phyloP scores from a whole-genome alignment of 2,329 filamentous ascomycete species.

The Nectriaceae sp. region DNA sequence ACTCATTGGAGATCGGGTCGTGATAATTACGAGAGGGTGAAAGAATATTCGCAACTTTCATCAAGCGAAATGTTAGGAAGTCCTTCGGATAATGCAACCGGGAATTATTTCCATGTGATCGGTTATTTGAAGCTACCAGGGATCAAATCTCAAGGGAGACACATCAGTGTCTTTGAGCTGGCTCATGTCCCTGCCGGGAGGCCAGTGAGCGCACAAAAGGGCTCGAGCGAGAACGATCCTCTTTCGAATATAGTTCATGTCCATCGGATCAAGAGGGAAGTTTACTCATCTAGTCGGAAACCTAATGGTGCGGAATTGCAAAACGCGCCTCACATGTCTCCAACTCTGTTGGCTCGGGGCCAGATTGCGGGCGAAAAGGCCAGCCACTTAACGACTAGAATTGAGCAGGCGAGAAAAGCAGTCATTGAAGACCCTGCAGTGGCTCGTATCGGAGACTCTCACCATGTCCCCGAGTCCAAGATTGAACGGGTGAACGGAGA shows the following conservation, averaged over 20 bases:
- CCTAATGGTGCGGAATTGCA: too few relatives aligned
- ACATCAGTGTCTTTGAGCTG: slow-evolving; percentile 20
- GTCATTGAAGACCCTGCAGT: slow-evolving; percentile 21
- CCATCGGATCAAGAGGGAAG: slow-evolving; percentile 6
- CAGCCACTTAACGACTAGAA: background rate
- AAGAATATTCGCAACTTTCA: too few relatives aligned
- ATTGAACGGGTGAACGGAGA: background rate
- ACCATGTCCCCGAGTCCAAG: background rate
- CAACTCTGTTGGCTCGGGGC: too few relatives aligned
- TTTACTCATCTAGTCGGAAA: background rate
- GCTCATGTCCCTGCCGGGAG: slow-evolving; percentile 7
- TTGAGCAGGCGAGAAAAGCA: slow-evolving; percentile 12
- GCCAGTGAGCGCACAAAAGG: background rate
- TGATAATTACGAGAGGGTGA: too few relatives aligned
- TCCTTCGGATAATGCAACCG: too few relatives aligned
- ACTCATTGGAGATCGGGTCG: too few relatives aligned
- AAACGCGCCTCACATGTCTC: too few relatives aligned
- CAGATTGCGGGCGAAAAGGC: too few relatives aligned
- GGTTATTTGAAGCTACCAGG: background rate
- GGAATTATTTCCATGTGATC: too few relatives aligned
- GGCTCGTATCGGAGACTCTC: slow-evolving; percentile 7
- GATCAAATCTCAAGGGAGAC: slow-evolving; percentile 1
- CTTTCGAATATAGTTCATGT: slow-evolving; percentile 12
- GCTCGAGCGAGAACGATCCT: background rate
- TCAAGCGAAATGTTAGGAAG: too few relatives aligned